These are phyloP conservation scores for Prunus salicina DNA, from an alignment of 306 rosid genomes.

Conservation along the genomic window DNA sequence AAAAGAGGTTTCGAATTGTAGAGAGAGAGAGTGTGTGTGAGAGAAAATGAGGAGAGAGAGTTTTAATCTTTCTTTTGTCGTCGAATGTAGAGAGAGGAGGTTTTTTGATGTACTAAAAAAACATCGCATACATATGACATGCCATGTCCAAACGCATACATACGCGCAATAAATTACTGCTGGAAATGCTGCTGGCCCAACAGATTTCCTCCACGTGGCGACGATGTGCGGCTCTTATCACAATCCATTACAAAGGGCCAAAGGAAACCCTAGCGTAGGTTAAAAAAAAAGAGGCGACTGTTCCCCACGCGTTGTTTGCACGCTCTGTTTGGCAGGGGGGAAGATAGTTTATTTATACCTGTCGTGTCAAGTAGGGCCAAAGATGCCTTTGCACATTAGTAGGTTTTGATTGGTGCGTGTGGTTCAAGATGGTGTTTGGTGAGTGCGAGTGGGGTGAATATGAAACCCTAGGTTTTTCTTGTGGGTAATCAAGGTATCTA, in stretches of 20 bases:
- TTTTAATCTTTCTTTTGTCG: slow-evolving; percentile 44
- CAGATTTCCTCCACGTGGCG: slow-evolving; percentile 25
- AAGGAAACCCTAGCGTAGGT: slow-evolving; percentile 72
- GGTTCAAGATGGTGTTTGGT: neutral
- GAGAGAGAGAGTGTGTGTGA: slow-evolving; percentile 35
- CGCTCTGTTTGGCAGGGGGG: slow-evolving; percentile 33
- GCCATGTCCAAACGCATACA: slow-evolving; percentile 34
- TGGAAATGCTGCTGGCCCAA: slow-evolving; percentile 15
- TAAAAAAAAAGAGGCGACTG: slow-evolving; percentile 2
- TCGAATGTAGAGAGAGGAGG: slow-evolving; percentile 26
- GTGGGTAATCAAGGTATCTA: slow-evolving; percentile 44
- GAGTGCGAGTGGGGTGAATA: slow-evolving; percentile 30
- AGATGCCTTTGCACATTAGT: slow-evolving; percentile 65
- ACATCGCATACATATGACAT: slow-evolving; percentile 21
- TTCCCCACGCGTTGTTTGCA: slow-evolving; percentile 42
- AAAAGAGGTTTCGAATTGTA: slow-evolving; percentile 27
- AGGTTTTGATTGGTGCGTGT: slow-evolving; percentile 50
- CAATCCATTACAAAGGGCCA: slow-evolving; percentile 37
- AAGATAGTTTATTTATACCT: slow-evolving; percentile 36
- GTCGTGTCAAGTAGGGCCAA: slow-evolving; percentile 63
- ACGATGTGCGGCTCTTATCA: slow-evolving; percentile 53
- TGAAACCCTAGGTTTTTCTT: slow-evolving; percentile 64
- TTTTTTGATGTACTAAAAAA: slow-evolving; percentile 34
- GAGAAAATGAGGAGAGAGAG: slow-evolving; percentile 33
- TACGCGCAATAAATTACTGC: slow-evolving; percentile 12